These are phyloP conservation scores for Beauveria sp. DNA, from an alignment of 2,329 filamentous ascomycete species.

Conservation along the genomic window DNA sequence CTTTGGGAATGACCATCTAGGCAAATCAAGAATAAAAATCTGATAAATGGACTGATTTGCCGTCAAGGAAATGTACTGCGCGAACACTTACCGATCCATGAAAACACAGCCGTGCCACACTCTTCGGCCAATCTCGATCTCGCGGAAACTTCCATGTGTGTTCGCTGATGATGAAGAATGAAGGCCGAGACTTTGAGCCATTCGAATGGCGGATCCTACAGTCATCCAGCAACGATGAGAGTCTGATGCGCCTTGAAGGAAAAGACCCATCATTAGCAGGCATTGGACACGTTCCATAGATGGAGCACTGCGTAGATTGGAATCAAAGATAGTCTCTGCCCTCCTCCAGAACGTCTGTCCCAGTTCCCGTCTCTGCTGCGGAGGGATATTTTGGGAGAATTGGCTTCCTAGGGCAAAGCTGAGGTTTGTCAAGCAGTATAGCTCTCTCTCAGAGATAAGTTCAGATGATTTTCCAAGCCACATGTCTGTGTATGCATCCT, in stretches of 20 bases:
- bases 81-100: constrained; percentile 8
- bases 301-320: background rate
- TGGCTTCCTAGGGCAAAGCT: constrained; percentile 12
- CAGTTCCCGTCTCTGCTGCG: background rate
- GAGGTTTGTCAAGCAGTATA: constrained; percentile 9
- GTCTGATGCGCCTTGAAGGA: background rate
- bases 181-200: background rate
- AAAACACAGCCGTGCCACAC: constrained; percentile 14
- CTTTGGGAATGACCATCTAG: background rate
- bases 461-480: background rate
- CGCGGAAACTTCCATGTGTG: background rate
- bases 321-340: background rate
- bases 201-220: background rate
- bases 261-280: background rate
- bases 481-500: background rate
- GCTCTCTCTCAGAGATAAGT: background rate
- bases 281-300: background rate
- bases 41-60: background rate
- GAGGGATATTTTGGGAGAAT: background rate
- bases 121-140: constrained; percentile 7
- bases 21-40: background rate
- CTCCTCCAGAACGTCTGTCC: constrained; percentile 7
- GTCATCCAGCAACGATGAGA: background rate
- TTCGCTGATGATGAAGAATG: background rate
- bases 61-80: background rate